phyloP scores from a whole-genome alignment of 2,329 filamentous ascomycete genomes.

The Bipolaris zeicola region DNA sequence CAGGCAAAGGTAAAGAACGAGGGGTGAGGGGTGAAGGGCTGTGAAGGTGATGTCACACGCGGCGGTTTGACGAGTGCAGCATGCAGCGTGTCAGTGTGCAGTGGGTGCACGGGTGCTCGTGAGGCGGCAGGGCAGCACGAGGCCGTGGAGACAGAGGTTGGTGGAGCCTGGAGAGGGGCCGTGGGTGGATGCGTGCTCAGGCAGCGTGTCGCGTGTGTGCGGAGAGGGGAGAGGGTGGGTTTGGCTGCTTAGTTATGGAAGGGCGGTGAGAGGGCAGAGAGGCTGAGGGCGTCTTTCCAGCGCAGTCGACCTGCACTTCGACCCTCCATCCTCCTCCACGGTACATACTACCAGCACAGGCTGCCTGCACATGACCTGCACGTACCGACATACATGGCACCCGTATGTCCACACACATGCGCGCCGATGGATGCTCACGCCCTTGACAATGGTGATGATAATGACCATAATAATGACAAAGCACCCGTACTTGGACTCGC shows the following conservation, averaged over 20 bases:
- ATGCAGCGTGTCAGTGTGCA: not conserved
- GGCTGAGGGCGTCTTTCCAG: not conserved
- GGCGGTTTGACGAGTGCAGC: not conserved
- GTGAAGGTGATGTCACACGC: slow-evolving; percentile 2
- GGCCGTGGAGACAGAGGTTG: not conserved
- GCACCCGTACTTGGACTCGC: too few species aligned
- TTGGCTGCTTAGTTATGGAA: slow-evolving; percentile 10
- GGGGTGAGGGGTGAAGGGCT: not conserved
- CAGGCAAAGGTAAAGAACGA: too few species aligned
- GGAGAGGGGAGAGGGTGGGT: not conserved
- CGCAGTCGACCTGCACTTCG: not conserved
- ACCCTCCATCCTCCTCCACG: not conserved
- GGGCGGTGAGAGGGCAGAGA: slow-evolving; percentile 8
- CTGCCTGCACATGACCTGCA: not conserved
- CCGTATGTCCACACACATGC: too few species aligned
- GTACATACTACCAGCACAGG: too few species aligned
- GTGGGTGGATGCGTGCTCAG: not conserved
- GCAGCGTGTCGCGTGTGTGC: slow-evolving; percentile 2
- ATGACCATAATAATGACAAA: too few species aligned
- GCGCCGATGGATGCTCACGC: too few species aligned
- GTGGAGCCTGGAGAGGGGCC: not conserved
- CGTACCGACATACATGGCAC: not conserved
- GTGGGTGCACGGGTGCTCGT: not conserved
- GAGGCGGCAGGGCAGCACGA: not conserved
- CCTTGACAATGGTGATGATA: too few species aligned